phyloP scores from a whole-genome alignment of 345 rosid genomes.

The Salix arbutifolia region DNA sequence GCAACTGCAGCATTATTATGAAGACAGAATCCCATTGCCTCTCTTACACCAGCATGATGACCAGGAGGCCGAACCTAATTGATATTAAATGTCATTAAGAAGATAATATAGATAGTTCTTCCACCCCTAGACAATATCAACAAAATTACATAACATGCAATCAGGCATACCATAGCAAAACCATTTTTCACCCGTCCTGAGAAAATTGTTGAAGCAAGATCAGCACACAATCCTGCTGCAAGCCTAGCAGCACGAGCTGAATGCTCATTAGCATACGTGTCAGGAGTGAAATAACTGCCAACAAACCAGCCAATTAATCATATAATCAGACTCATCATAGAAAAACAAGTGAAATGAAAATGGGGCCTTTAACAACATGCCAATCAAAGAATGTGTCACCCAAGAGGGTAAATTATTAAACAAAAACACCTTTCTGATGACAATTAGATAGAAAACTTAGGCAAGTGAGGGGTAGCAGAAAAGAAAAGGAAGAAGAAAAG shows the following conservation, averaged over 20 bases:
- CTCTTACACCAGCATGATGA: slow-evolving; percentile 92
- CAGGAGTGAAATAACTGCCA: slow-evolving; percentile 93
- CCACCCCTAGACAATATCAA: not conserved
- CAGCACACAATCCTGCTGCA: slow-evolving; percentile 97
- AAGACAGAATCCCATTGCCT: slow-evolving; percentile 98
- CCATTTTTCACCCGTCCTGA: slow-evolving; percentile 81
- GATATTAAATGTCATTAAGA: not conserved
- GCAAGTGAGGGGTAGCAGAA: not conserved
- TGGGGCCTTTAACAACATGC: not conserved
- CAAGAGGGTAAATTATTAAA: not conserved
- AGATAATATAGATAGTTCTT: not conserved
- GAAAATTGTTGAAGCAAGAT: slow-evolving; percentile 79
- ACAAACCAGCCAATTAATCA: slow-evolving; percentile 5
- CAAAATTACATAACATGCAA: not conserved
- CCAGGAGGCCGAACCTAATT: slow-evolving; percentile 96
- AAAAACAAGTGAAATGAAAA: not conserved
- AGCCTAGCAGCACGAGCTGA: slow-evolving; percentile 97
- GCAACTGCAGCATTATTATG: slow-evolving; percentile 99
- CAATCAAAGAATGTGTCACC: not conserved
- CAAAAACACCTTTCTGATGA: not conserved
- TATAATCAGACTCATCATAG: not conserved
- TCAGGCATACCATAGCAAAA: slow-evolving; percentile 79
- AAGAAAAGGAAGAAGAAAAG: no score
- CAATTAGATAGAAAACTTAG: not conserved
- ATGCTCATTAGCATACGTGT: slow-evolving; percentile 95